Conservation (phyloP, 495 filamentous ascomycete species). For the Diplogelasinospora grovesii region DNA sequence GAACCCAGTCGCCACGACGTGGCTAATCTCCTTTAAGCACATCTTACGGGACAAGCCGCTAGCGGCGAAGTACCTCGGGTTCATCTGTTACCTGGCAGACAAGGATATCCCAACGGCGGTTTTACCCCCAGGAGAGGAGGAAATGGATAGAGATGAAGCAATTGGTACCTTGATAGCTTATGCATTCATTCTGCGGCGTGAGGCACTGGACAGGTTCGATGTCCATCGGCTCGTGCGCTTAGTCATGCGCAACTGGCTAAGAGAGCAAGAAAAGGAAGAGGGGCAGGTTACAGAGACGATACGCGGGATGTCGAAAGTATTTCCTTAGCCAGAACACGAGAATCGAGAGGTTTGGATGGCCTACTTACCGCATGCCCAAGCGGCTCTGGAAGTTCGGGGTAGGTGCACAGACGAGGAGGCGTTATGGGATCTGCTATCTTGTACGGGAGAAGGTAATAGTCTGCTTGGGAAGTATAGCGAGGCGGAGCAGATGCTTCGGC, state of each 20-base stretch:
- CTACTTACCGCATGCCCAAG: slow-evolving; percentile 33
- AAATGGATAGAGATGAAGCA: slow-evolving; percentile 1
- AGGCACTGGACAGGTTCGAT: slow-evolving; percentile 21
- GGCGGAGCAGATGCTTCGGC: too few relatives aligned
- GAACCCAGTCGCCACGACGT: too few relatives aligned
- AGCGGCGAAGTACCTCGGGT: slow-evolving; percentile 32
- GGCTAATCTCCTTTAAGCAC: slow-evolving; percentile 32
- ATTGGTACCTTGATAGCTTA: slow-evolving; percentile 29
- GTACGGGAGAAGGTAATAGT: slow-evolving; percentile 4
- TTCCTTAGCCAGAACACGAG: slow-evolving; percentile 26
- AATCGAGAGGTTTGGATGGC: slow-evolving; percentile 27
- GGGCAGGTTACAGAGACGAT: slow-evolving; percentile 24
- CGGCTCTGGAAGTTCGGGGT: slow-evolving; percentile 14
- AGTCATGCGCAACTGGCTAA: slow-evolving; percentile 38
- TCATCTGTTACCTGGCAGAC: slow-evolving; percentile 34
- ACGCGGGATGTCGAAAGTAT: slow-evolving; percentile 19
- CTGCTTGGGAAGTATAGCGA: too few relatives aligned
- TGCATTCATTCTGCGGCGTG: slow-evolving; percentile 31
- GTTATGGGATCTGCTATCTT: slow-evolving; percentile 4
- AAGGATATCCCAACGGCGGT: slow-evolving; percentile 29
- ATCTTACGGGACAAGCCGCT: slow-evolving; percentile 28
- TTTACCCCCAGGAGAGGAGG: not conserved
- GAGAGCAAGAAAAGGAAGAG: slow-evolving; percentile 13
- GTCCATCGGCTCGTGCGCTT: slow-evolving; percentile 41
- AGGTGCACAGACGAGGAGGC: not conserved